phyloP scores from a whole-genome alignment of 1,284 basidiomycete species.

The Cryptococcus sp. region DNA sequence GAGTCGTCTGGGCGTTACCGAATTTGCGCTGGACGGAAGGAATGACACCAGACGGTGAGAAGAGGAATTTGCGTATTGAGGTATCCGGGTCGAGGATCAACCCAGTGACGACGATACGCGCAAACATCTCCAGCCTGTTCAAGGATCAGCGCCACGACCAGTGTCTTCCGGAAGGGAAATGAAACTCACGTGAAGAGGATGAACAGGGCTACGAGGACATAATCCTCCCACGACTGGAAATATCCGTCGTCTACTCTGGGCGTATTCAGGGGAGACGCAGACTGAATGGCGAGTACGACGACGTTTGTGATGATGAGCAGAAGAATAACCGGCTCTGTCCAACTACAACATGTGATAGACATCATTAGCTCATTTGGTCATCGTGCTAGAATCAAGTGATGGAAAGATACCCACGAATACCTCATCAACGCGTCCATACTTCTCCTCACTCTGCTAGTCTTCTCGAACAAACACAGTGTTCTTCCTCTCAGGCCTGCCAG shows the following conservation, averaged over 20 bases:
- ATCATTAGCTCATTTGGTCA: neutral
- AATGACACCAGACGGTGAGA: constrained; percentile 51
- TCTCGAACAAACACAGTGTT: constrained; percentile 75
- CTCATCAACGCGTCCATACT: constrained; percentile 68
- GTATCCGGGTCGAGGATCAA: constrained; percentile 86
- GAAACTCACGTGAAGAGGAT: constrained; percentile 77
- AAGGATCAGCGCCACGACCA: neutral
- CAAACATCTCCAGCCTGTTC: constrained; percentile 76
- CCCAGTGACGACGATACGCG: constrained; percentile 88
- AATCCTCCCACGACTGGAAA: constrained; percentile 87
- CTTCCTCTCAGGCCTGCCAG: constrained; percentile 67
- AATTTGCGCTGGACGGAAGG: constrained; percentile 16
- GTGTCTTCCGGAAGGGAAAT: neutral
- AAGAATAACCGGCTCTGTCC: constrained; percentile 84
- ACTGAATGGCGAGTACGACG: constrained; percentile 79
- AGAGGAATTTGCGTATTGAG: constrained; percentile 59
- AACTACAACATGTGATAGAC: constrained; percentile 57
- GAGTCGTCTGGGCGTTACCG: constrained; percentile 9
- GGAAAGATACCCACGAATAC: constrained; percentile 61
- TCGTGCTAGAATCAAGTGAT: too few relatives aligned
- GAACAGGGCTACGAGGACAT: constrained; percentile 78
- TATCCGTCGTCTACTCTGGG: constrained; percentile 63
- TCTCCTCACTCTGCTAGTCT: constrained; percentile 65
- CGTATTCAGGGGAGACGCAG: constrained; percentile 59
- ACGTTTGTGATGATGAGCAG: constrained; percentile 82